Evolutionary conservation across 352 stramenopile species (phyloP), one percentile per base, ranked within the genome.

Genomic region (Blastocystis sp.): DNA sequence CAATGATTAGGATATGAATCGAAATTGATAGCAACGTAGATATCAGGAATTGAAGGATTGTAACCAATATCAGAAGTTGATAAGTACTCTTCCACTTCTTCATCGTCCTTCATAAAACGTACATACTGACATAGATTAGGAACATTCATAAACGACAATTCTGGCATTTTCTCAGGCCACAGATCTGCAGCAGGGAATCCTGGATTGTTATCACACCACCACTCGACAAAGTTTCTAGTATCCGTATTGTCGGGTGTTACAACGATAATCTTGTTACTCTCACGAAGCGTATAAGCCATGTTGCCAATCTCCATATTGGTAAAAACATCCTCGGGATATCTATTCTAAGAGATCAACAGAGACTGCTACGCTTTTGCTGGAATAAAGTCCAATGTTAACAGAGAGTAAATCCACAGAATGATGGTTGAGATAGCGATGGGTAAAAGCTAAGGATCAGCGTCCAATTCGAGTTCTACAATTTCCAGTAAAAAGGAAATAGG

Each of bases 371-470:
- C 42, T 37, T 73, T 87, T 37, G 39, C 42, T 19, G 59, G 77
- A 58, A 78, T 35, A 63, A 66, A 78, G 21, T 83, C 71, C 42
- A 87, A 77, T 24, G 46, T 77, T 42, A 87, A 46, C 35, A 87
- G 42, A 11, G 59, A 74, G 27, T 87, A 87, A 54, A 87, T 87
- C 77, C 77, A 87, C 2, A 78, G 65, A 87, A 87, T 87, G 54
- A 87, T 87, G 19, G 43, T 32, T 12, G 77, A 61, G 16, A 87
- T 46, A 7, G 77, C 54, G 43, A 87, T 87, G 46, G 77, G 77
- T 24, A 87, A 42, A 2, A 61, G 12, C 77, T 87, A 51, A 6
- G 7, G 7, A 42, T 27, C 35, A 67, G 27, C 0, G 19, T 27
- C 1, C 16, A 46, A 52, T 16, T 32, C 3, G 19, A 32, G 14